Percentiles rank a stretch among this genome's conserved stretches.
Evolutionary conservation across 371 early-diverging fungal species (phyloP).

Genomic region (Rhizopus delemar): DNA sequence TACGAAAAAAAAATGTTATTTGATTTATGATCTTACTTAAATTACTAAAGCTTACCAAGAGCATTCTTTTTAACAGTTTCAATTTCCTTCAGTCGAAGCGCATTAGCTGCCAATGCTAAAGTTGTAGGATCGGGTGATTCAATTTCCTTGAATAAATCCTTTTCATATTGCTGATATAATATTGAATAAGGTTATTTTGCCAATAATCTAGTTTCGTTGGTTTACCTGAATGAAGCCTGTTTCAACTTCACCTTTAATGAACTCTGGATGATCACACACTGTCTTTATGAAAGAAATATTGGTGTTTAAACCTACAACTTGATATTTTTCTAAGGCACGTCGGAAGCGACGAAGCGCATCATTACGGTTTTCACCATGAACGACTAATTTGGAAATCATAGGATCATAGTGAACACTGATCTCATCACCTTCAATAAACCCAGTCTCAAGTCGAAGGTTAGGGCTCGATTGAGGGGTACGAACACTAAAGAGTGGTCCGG

Average conservation of each 20-base stretch:
- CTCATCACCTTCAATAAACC: conserved; percentile 88
- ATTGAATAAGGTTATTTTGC: conserved; percentile 1
- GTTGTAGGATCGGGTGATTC: conserved; percentile 54
- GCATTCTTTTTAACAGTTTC: conserved; percentile 31
- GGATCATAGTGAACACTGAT: conserved; percentile 95
- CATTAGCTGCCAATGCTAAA: conserved; percentile 75
- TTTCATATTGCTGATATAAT: conserved; percentile 58
- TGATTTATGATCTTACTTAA: too few species aligned
- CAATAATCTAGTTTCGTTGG: conserved; percentile 16
- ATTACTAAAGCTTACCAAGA: conserved; percentile 23
- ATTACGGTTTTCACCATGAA: conserved; percentile 80
- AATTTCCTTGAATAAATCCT: conserved; percentile 64
- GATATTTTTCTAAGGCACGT: conserved; percentile 80
- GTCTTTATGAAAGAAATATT: conserved; percentile 89
- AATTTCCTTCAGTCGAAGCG: conserved; percentile 57
- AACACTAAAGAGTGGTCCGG: conserved; percentile 82
- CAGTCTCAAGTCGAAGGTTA: conserved; percentile 87
- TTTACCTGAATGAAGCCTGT: conserved; percentile 88
- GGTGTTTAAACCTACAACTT: conserved; percentile 88
- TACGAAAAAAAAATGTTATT: background rate
- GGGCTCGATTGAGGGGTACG: conserved; percentile 64
- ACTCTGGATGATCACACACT: conserved; percentile 79
- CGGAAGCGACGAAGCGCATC: conserved; percentile 82
- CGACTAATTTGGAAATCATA: conserved; percentile 97
- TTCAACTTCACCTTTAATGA: conserved; percentile 87